Conservation (phyloP, 1,284 basidiomycete genomes). For the Ustilago tritici region DNA sequence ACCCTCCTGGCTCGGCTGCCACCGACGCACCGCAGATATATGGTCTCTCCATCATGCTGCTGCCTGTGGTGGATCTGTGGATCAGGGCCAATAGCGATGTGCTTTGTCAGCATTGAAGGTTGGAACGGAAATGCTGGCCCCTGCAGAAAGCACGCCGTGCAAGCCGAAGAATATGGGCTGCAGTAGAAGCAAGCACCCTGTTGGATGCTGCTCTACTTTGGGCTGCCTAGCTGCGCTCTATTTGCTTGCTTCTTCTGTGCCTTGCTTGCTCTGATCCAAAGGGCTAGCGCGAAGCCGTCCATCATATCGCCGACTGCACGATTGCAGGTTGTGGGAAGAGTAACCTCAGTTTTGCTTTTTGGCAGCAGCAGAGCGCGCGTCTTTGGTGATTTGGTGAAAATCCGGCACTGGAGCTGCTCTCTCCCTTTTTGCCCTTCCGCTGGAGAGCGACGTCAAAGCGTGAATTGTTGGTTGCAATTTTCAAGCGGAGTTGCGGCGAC, state of each 20-base stretch:
- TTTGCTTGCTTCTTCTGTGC: background rate
- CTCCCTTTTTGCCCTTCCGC: background rate
- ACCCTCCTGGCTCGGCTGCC: background rate
- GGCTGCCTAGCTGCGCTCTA: background rate
- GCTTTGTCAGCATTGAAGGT: background rate
- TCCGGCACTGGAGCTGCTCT: slow-evolving; percentile 1
- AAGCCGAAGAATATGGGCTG: slow-evolving; percentile 5
- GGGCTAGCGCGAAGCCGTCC: background rate
- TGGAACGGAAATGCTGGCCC: background rate
- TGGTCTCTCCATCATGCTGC: background rate
- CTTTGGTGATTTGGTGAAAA: slow-evolving; percentile 2
- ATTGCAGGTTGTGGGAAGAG: slow-evolving; percentile 26
- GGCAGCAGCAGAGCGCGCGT: slow-evolving; percentile 4
- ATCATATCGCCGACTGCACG: slow-evolving; percentile 9
- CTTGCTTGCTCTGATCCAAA: slow-evolving; percentile 3
- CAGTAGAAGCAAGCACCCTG: slow-evolving; percentile 12
- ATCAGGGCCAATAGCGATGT: background rate
- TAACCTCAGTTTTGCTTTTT: slow-evolving; percentile 15
- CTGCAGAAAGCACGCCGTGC: slow-evolving; percentile 5
- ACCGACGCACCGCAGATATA: background rate
- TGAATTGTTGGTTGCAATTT: slow-evolving; percentile 11
- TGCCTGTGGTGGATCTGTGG: background rate
- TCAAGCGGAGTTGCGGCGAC: slow-evolving; percentile 29
- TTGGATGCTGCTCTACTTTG: slow-evolving; percentile 14
- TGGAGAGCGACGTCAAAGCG: slow-evolving; percentile 4